A percentile compares a stretch with the other conserved stretches of the same genome.
Conservation (phyloP, 371 early-diverging fungal species). For the Lichtheimia corymbifera region DNA sequence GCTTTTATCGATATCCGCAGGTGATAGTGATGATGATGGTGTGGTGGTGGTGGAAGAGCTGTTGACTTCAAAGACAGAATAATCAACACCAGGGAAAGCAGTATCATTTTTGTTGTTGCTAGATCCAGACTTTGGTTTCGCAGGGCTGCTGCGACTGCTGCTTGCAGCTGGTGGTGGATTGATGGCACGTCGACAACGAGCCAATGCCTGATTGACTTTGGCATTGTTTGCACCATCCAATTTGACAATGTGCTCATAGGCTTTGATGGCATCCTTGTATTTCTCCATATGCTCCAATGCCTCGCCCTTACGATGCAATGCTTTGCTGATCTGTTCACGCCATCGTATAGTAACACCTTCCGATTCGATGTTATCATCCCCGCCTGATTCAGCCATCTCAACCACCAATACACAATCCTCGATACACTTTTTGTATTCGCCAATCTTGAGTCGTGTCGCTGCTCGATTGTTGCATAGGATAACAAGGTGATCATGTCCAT, state of each 20-base stretch:
- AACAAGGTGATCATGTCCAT: slow-evolving; percentile 64
- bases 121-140: not conserved
- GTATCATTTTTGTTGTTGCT: slow-evolving; percentile 1
- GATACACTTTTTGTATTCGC: slow-evolving; percentile 73
- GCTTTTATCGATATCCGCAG: slow-evolving; percentile 42
- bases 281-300: slow-evolving; percentile 83
- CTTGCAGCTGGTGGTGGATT: slow-evolving; percentile 11
- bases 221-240: slow-evolving; percentile 45
- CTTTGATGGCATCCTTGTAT: slow-evolving; percentile 71
- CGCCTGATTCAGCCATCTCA: slow-evolving; percentile 35
- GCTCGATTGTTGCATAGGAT: slow-evolving; percentile 89
- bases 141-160: slow-evolving; percentile 7
- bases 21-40: not conserved
- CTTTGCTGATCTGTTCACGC: slow-evolving; percentile 70
- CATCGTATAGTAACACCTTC: slow-evolving; percentile 44
- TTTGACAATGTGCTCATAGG: slow-evolving; percentile 65
- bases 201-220: slow-evolving; percentile 44
- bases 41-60: not conserved
- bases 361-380: slow-evolving; percentile 26
- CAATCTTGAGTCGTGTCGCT: slow-evolving; percentile 80
- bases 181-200: slow-evolving; percentile 37
- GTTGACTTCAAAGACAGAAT: slow-evolving; percentile 14
- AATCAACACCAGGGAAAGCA: slow-evolving; percentile 17
- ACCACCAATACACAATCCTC: slow-evolving; percentile 63
- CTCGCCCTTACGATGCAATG: slow-evolving; percentile 70